Evolutionary conservation across 2,329 filamentous ascomycete species (phyloP), one percentile per base, ranked within the genome.

Genomic region (Camptophora hylomeconis): DNA sequence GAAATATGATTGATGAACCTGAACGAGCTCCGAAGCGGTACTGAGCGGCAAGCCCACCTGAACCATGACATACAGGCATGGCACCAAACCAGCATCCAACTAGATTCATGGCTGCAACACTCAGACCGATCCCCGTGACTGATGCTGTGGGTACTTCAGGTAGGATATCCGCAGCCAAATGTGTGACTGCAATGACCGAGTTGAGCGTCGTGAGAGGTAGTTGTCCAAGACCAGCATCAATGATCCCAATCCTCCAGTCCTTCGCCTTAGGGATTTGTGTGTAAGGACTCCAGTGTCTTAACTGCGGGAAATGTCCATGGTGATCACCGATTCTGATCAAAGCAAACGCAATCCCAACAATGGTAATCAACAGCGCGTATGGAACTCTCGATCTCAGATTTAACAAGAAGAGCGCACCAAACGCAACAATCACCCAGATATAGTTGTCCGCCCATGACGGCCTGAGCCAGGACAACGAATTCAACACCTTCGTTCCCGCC

Each of bases 51-150:
- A 95, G 62, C 0, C 87, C 87, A 2, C 87, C 87, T 1, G 83
- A 83, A 4, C 87, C 87, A 50, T 95, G 89, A 48, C 89, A 95
- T 3, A 89, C 75, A 3, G 87, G 89, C 89, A 94, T 95, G 4
- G 79, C 80, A 26, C 86, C 86, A 45, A 93, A 92, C 80, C 82
- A 92, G 45, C 81, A 86, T 10, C 80, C 79, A 1, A 79, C 52
- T 3, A 94, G 59, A 49, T 95, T 95, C 72, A 93, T 92, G 2
- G 63, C 46, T 0, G 77, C 75, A 3, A 95, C 81, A 31, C 82
- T 92, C 35, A 86, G 51, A 2, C 86, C 87, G 17, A 95, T 63
- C 1, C 74, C 65, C 0, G 82, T 87, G 5, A 83, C 76, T 0
- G 72, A 72, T 0, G 83, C 82, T 0, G 75, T 60, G 0, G 69